phyloP scores from a whole-genome alignment of 2,329 filamentous ascomycete species.

The Neopestalotiopsis sp. region DNA sequence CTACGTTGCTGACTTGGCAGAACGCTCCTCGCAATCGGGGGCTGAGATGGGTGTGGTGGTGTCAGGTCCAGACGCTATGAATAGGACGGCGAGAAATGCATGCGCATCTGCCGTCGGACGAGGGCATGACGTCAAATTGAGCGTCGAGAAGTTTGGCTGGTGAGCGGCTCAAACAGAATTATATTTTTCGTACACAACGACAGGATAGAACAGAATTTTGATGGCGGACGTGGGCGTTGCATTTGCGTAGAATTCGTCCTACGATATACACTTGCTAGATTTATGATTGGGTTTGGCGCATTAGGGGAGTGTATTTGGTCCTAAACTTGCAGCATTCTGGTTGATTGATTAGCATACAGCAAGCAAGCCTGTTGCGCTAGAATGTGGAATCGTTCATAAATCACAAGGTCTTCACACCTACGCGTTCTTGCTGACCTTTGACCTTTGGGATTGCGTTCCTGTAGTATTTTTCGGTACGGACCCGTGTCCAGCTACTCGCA shows the following conservation, averaged over 20 bases:
- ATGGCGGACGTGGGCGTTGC: not conserved
- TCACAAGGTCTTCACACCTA: too few relatives aligned
- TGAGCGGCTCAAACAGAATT: constrained; percentile 32
- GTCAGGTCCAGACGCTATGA: constrained; percentile 67
- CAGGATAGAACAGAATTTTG: not conserved
- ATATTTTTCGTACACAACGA: not conserved
- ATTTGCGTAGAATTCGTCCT: not conserved
- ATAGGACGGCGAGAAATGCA: constrained; percentile 62
- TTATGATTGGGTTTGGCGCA: not conserved
- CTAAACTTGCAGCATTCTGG: not conserved
- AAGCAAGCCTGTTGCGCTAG: not conserved
- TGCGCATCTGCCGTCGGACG: constrained; percentile 53
- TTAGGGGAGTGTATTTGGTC: not conserved
- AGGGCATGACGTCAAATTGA: constrained; percentile 56
- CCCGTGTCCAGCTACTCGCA: too few relatives aligned
- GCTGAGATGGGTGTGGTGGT: constrained; percentile 57
- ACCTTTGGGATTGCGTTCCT: too few relatives aligned
- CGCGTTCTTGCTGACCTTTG: too few relatives aligned
- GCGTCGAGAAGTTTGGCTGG: constrained; percentile 74
- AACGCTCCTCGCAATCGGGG: constrained; percentile 27
- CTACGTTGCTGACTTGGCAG: constrained; percentile 45
- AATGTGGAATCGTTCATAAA: too few relatives aligned
- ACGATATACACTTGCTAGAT: not conserved
- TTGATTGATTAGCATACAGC: not conserved
- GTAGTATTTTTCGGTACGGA: too few relatives aligned